phyloP scores from a whole-genome alignment of 495 filamentous ascomycete species.

The Hypoxylon rickii region DNA sequence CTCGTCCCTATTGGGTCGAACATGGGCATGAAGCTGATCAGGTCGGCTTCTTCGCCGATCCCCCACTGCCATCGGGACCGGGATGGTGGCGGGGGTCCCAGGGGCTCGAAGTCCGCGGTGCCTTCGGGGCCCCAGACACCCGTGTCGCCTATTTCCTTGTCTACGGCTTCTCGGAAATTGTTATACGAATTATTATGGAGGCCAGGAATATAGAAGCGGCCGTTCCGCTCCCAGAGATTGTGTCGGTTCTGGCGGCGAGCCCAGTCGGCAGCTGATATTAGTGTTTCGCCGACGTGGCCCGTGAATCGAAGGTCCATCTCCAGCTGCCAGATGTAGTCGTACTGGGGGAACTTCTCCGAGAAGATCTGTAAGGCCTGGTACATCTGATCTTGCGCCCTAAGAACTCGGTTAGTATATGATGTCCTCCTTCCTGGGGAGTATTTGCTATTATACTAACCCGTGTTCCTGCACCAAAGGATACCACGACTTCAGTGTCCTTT shows the following conservation, averaged over 20 bases:
- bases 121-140: conserved; percentile 71
- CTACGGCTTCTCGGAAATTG: conserved; percentile 75
- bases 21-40: conserved; percentile 80
- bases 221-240: conserved; percentile 78
- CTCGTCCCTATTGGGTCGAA: conserved; percentile 76
- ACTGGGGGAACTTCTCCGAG: conserved; percentile 54
- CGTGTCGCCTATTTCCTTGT: conserved; percentile 71
- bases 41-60: conserved; percentile 76
- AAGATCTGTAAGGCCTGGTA: conserved; percentile 53
- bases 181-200: conserved; percentile 73
- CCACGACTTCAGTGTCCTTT: conserved; percentile 41
- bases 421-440: too few relatives aligned
- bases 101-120: conserved; percentile 57
- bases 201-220: conserved; percentile 76
- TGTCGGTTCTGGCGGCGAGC: conserved; percentile 72
- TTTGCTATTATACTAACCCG: conserved; percentile 31
- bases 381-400: conserved; percentile 7
- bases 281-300: conserved; percentile 42
- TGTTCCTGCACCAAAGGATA: conserved; percentile 43
- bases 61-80: conserved; percentile 74
- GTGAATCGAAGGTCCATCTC: conserved; percentile 60
- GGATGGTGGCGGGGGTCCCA: conserved; percentile 60
- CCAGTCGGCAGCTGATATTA: conserved; percentile 47
- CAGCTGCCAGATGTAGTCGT: conserved; percentile 61
- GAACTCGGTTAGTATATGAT: background rate